Evolutionary conservation across 805 yeast genomes (phyloP).

Genomic region (Lipomyces spencermartinsiae): DNA sequence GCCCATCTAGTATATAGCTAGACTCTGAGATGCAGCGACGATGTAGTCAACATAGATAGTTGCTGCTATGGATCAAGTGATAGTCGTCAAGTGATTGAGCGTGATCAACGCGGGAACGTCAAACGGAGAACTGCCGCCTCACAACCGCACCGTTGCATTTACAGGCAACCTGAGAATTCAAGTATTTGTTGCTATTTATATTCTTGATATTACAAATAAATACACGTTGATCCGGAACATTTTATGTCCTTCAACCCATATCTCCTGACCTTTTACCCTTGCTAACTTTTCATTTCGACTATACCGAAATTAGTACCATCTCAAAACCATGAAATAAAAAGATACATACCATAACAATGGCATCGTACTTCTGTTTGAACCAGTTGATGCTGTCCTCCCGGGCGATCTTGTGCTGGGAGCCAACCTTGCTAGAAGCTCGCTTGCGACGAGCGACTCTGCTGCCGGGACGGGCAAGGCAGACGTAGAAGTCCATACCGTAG

Average conservation of each 20-base stretch:
- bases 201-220: constrained; percentile 14
- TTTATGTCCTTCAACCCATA: not conserved
- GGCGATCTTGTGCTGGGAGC: constrained; percentile 89
- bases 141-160: too few relatives aligned
- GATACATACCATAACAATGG: constrained; percentile 72
- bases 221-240: constrained; percentile 8
- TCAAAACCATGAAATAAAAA: not conserved
- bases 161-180: too few relatives aligned
- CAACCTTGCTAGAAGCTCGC: constrained; percentile 87
- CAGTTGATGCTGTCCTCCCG: constrained; percentile 95
- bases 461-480: constrained; percentile 99
- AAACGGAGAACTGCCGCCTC: too few relatives aligned
- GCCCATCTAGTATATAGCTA: too few relatives aligned
- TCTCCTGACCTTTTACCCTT: not conserved
- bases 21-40: too few relatives aligned
- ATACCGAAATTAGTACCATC: not conserved
- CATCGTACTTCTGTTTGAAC: constrained; percentile 99
- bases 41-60: too few relatives aligned
- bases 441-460: constrained; percentile 93
- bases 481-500: constrained; percentile 99
- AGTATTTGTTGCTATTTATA: not conserved
- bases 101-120: too few relatives aligned
- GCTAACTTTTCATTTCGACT: constrained; percentile 19
- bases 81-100: too few relatives aligned
- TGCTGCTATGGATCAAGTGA: too few relatives aligned